Evolutionary conservation across 139 green algal species (phyloP).

Genomic region (Chlamydomonas urium): DNA sequence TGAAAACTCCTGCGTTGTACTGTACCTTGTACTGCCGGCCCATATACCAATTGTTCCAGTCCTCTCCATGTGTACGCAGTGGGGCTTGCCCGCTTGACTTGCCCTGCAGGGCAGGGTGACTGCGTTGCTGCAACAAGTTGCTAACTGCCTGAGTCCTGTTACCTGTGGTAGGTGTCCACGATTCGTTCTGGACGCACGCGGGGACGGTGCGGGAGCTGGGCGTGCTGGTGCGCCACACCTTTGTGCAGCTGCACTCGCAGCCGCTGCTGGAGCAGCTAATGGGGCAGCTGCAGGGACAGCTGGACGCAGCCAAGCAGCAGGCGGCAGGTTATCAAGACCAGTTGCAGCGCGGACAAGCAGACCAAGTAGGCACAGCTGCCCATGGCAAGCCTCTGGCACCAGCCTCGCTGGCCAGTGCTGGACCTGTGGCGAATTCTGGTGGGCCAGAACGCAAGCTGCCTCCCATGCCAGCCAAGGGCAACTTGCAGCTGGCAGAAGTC

Average conservation of each 20-base stretch:
- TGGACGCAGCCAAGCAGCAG: constrained; percentile 7
- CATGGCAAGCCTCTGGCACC: background rate
- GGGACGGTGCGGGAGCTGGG: constrained; percentile 72
- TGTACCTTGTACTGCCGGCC: too few species aligned
- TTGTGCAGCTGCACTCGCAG: constrained; percentile 79
- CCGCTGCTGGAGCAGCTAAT: constrained; percentile 79
- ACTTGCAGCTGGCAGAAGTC: constrained; percentile 70
- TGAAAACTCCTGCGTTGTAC: too few species aligned
- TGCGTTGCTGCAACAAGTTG: too few species aligned
- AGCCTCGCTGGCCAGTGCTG: background rate
- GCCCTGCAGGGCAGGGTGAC: too few species aligned
- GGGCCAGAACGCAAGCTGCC: too few species aligned
- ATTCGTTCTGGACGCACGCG: constrained; percentile 98
- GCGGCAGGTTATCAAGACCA: background rate
- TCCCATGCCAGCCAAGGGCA: constrained; percentile 54
- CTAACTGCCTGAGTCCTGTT: too few species aligned
- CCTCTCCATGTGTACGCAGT: too few species aligned
- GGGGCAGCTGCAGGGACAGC: constrained; percentile 41
- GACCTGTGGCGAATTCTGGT: constrained; percentile 28
- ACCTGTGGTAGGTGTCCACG: constrained; percentile 93
- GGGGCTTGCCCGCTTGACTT: too few species aligned
- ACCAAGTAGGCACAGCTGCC: background rate
- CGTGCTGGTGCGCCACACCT: constrained; percentile 75
- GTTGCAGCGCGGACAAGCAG: background rate
- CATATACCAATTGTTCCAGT: too few species aligned